Evolutionary conservation across 1,139 yeast species (phyloP), one percentile per base, ranked within the genome.

Genomic region (Taphrina flavorubra): DNA sequence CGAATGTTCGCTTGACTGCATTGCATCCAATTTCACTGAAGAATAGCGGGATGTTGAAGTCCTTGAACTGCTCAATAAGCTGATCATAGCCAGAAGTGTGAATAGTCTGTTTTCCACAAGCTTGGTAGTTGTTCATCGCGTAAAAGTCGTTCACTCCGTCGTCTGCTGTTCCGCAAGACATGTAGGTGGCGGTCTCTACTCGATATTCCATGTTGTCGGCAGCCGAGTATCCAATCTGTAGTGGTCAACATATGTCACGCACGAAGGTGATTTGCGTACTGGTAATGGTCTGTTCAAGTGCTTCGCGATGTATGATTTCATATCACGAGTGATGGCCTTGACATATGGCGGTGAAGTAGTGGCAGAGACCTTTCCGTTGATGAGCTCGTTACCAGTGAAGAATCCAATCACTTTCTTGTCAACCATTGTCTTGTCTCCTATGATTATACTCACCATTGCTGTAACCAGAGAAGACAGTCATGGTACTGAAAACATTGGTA

Each of bases 11-110:
- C 18, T 81, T 76, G 1, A 90, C 89, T 72, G 85, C 88, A 77
- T 94, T 92, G 79, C 99, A 94, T 4, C 99, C 99, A 78, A 85
- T 92, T 81, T 94, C 98, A 2, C 97, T 90, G 71, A 94, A 85
- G 77, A 94, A 88, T 0, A 94, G 83, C 0, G 99, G 98, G 72
- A 86, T 84, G 0, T 90, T 78, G 75, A 85, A 90, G 58, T 84
- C 83, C 49, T 79, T 76, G 76, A 91, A 94, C 73, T 89, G 92
- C 68, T 84, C 82, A 11, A 51, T 25, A 25, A 49, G 57, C 10
- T 11, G 16, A 39, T 49, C 56, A 39, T 60, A 60, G 31, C 65
- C 65, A 18, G 65, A 60, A 16, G 57, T 49, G 16, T 58, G 62
- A 11, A 58, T 18, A 5, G 51, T 58, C 53, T 58, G 62, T 31